phyloP scores from a whole-genome alignment of 306 rosid genomes.

The Begonia fuchsioides region DNA sequence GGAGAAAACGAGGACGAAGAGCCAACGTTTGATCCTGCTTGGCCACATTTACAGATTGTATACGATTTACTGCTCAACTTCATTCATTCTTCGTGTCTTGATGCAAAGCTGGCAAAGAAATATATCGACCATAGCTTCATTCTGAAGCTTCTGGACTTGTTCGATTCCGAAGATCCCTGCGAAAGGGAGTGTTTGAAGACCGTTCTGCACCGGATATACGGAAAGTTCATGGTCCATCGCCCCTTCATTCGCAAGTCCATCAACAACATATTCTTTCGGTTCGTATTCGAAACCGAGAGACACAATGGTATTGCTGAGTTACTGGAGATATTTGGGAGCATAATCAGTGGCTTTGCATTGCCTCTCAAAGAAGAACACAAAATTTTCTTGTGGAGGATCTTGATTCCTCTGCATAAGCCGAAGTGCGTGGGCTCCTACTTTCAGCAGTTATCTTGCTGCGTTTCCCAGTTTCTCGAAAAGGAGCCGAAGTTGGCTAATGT shows the following conservation, averaged over 20 bases:
- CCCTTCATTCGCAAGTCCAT: constrained; percentile 61
- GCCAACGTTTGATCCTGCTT: constrained; percentile 73
- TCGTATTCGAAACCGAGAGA: constrained; percentile 55
- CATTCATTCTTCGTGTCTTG: constrained; percentile 47
- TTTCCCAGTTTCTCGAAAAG: constrained; percentile 68
- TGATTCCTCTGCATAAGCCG: constrained; percentile 80
- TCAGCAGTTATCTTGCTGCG: constrained; percentile 57
- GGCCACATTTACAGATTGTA: constrained; percentile 84
- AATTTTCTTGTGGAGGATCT: constrained; percentile 79
- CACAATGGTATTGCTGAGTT: constrained; percentile 77
- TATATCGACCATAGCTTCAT: constrained; percentile 64
- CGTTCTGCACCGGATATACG: constrained; percentile 67
- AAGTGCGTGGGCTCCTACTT: constrained; percentile 55
- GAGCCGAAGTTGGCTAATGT: constrained; percentile 62
- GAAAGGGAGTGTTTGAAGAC: constrained; percentile 84
- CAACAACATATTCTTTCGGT: constrained; percentile 50
- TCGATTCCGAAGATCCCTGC: constrained; percentile 81
- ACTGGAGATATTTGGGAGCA: constrained; percentile 75
- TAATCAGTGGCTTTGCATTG: constrained; percentile 72
- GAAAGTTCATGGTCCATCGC: constrained; percentile 89
- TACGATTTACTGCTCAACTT: constrained; percentile 66
- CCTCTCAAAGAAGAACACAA: constrained; percentile 88
- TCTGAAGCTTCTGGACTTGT: constrained; percentile 48
- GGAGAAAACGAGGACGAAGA: constrained; percentile 75
- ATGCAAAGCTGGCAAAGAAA: constrained; percentile 76